Conservation (phyloP, 1,284 basidiomycete genomes). For the Boletus hoseneyae region DNA sequence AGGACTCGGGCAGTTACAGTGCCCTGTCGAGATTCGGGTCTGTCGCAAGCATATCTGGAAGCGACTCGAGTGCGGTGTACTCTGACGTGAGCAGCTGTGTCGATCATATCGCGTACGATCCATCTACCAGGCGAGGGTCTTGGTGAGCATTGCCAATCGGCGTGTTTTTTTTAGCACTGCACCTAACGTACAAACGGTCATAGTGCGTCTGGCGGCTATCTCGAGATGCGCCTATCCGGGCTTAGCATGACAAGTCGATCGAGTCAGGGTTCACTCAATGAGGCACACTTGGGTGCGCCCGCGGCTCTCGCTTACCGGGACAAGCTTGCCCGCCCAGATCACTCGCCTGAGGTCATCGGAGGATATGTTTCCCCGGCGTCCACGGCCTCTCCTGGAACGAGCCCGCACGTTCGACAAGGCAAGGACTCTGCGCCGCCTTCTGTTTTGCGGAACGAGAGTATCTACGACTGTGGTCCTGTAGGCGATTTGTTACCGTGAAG, state of each 20-base stretch:
- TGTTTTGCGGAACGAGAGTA: conserved; percentile 22
- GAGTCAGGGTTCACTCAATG: conserved; percentile 30
- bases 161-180: conserved; percentile 7
- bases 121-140: conserved; percentile 42
- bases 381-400: conserved; percentile 43
- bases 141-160: conserved; percentile 38
- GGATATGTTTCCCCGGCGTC: conserved; percentile 39
- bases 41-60: conserved; percentile 54
- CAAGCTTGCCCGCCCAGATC: conserved; percentile 20
- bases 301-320: conserved; percentile 26
- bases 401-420: conserved; percentile 33
- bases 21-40: conserved; percentile 55
- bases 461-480: conserved; percentile 29
- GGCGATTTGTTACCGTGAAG: conserved; percentile 1
- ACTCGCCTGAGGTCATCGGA: conserved; percentile 16
- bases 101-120: conserved; percentile 31
- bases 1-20: conserved; percentile 46
- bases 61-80: conserved; percentile 56
- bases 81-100: conserved; percentile 46
- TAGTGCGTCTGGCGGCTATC: conserved; percentile 36
- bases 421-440: conserved; percentile 30
- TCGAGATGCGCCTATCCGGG: conserved; percentile 44
- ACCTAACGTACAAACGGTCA: conserved; percentile 25
- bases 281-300: conserved; percentile 24
- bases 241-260: conserved; percentile 43